Percentiles rank a stretch among this genome's conserved stretches.
Conservation (phyloP, 225 moss, liverwort and hornwort genomes). For the Polytrichum formosum region DNA sequence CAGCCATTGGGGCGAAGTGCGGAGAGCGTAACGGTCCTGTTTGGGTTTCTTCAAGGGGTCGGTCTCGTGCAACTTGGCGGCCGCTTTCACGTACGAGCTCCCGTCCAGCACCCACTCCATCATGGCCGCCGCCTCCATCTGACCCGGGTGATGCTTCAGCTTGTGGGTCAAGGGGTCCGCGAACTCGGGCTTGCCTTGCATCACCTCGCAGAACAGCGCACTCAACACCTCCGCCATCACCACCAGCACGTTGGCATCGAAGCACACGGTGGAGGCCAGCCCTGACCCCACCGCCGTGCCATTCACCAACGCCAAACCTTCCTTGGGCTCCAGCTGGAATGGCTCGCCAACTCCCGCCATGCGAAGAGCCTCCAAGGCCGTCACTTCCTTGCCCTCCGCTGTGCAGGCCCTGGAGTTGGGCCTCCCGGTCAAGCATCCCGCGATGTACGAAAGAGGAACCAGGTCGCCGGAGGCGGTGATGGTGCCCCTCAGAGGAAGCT, state of each 20-base stretch:
- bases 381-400: conserved; percentile 2
- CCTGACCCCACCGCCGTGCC: conserved; percentile 9
- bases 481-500: conserved; percentile 1
- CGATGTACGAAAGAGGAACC: conserved; percentile 7
- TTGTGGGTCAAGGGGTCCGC: conserved; percentile 6
- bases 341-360: conserved; percentile 6
- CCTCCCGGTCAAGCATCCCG: conserved; percentile 5
- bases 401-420: conserved; percentile 6
- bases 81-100: conserved; percentile 7
- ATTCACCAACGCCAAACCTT: conserved; percentile 5
- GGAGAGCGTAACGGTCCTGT: conserved; percentile 6
- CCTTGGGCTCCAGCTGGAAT: conserved; percentile 5
- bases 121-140: conserved; percentile 11
- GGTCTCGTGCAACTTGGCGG: conserved; percentile 4
- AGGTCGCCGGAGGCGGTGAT: conserved; percentile 7
- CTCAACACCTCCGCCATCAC: conserved; percentile 9
- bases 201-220: conserved; percentile 4
- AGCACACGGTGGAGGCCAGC: conserved; percentile 1
- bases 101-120: conserved; percentile 11
- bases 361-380: not conserved
- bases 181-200: conserved; percentile 11
- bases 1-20: conserved; percentile 10
- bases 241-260: conserved; percentile 7
- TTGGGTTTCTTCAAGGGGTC: conserved; percentile 8
- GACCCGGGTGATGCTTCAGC: conserved; percentile 6